These are phyloP conservation scores for Mycocentrospora acerina DNA, from an alignment of 2,329 filamentous ascomycete species.

Conservation along the genomic window DNA sequence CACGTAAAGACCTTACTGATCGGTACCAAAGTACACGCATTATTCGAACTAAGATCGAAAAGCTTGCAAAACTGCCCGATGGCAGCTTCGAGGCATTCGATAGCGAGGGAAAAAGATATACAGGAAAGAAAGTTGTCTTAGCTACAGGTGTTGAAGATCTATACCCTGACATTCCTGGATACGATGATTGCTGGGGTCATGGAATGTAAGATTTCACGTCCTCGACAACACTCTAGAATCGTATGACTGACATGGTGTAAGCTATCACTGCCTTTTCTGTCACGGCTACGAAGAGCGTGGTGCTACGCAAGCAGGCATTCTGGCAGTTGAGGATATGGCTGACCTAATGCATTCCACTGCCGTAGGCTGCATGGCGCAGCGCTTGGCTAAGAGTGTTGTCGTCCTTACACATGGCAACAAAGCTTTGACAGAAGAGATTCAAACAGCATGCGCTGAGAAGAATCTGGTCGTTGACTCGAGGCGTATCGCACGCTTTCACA, in stretches of 20 bases:
- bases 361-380: background rate
- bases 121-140: slow-evolving; percentile 55
- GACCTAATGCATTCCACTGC: background rate
- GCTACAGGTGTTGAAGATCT: slow-evolving; percentile 55
- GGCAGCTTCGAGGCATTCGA: slow-evolving; percentile 41
- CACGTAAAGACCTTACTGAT: slow-evolving; percentile 18
- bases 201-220: slow-evolving; percentile 45
- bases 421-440: background rate
- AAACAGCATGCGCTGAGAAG: background rate
- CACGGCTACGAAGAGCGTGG: slow-evolving; percentile 10
- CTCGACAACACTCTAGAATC: no score
- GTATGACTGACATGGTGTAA: no score
- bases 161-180: slow-evolving; percentile 52
- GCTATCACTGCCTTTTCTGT: slow-evolving; percentile 12
- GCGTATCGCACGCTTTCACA: no score
- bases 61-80: slow-evolving; percentile 18
- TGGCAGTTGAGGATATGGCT: slow-evolving; percentile 3
- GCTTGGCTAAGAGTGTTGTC: background rate
- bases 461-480: background rate
- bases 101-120: slow-evolving; percentile 42
- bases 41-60: slow-evolving; percentile 12
- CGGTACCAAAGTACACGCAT: slow-evolving; percentile 32
- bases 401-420: background rate
- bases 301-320: slow-evolving; percentile 2
- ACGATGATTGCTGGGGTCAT: slow-evolving; percentile 53